Conservation (phyloP, 805 yeast species). For the Starmerella geochares region DNA sequence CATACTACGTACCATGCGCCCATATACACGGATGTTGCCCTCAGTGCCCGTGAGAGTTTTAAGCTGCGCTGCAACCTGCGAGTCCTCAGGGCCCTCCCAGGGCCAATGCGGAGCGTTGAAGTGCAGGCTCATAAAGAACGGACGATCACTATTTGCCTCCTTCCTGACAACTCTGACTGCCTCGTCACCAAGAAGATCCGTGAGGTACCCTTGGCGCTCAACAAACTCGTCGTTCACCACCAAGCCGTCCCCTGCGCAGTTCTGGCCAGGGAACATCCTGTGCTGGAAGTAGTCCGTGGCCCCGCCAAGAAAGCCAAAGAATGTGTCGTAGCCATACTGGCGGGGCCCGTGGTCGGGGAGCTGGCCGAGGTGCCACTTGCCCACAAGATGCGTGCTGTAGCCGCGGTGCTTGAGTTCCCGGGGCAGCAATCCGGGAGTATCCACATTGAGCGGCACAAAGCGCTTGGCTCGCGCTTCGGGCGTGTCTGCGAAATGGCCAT, state of each 20-base stretch:
- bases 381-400: constrained; percentile 44
- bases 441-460: constrained; percentile 16
- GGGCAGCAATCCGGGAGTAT: constrained; percentile 31
- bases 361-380: constrained; percentile 56
- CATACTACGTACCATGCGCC: constrained; percentile 52
- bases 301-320: constrained; percentile 25
- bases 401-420: constrained; percentile 42
- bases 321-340: constrained; percentile 23
- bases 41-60: constrained; percentile 42
- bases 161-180: constrained; percentile 34
- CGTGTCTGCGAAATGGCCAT: constrained; percentile 5
- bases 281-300: constrained; percentile 25
- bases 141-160: constrained; percentile 29
- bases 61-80: constrained; percentile 39
- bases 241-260: constrained; percentile 15
- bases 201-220: constrained; percentile 23
- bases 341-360: constrained; percentile 31
- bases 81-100: constrained; percentile 43
- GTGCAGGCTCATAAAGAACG: constrained; percentile 46
- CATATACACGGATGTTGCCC: constrained; percentile 44
- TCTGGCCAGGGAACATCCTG: constrained; percentile 13
- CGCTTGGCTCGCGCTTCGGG: constrained; percentile 15
- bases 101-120: constrained; percentile 65
- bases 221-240: constrained; percentile 24
- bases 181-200: constrained; percentile 24